Base-by-base conservation (phyloP, 2,329 filamentous ascomycete species). In the Phyllosticta citrichinensis region DNA sequence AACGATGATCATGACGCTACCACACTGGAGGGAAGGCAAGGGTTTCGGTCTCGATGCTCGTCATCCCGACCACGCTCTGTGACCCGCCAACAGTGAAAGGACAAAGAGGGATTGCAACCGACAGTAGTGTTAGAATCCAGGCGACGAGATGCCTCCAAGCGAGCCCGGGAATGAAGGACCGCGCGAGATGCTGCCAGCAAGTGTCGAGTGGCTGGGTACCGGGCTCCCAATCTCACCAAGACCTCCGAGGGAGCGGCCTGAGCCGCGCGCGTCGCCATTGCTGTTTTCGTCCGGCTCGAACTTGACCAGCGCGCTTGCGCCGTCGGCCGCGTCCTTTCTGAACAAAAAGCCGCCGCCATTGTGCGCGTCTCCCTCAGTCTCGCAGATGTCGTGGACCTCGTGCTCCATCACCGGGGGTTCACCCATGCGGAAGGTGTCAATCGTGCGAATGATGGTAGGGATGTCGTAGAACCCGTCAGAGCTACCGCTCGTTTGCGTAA, bases 281-380 rank as follows among this genome's bases (percentile, higher is more conserved):
- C 19, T 58, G 51, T 27, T 62, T 12, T 55, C 20, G 67, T 50
- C 66, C 65, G 47, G 64, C 56, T 76, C 74, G 65, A 76, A 79
- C 64, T 75, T 78, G 65, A 80, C 76, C 40, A 47, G 40, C 3
- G 73, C 70, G 50, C 75, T 69, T 8, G 69, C 69, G n/a, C 63
- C 64, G 19, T 52, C 60, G 35, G 63, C 65, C 3, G 74, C 77
- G 56, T 84, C 81, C 50, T 81, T 79, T 63, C 81, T 82, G 64
- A 88, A 80, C 35, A 88, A 85, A 69, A 99, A 95, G n/a, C 94
- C 94, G 53, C 93, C 93, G 54, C 94, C 94, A 68, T 97, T 97
- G 62, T 87, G 84, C 2, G 78, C 71, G 68, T 88, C 95, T 62
- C 94, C 94, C 71, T 96, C 90, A 0, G 93, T 96, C 68, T 97